phyloP scores from a whole-genome alignment of 228 moss, liverwort and hornwort genomes.

The Sphagnum magellanicum region DNA sequence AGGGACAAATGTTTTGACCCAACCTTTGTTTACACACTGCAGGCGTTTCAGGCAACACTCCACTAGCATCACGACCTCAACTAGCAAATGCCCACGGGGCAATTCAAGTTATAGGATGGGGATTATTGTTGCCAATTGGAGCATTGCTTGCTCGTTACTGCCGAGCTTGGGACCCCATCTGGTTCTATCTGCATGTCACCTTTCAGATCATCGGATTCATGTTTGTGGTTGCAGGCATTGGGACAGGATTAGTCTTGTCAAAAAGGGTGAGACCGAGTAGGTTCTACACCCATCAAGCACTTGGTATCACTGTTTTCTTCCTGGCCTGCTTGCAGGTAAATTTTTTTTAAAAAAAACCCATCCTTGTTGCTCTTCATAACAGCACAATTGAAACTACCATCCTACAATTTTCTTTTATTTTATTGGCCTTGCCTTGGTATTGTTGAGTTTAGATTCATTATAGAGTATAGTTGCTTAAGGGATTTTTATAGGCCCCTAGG shows the following conservation, averaged over 20 bases:
- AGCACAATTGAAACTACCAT: too few species aligned
- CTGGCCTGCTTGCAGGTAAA: constrained; percentile 26
- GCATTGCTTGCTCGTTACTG: constrained; percentile 56
- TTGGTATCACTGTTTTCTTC: constrained; percentile 14
- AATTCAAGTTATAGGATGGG: constrained; percentile 62
- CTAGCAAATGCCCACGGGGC: constrained; percentile 31
- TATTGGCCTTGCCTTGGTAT: not conserved
- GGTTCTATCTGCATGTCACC: constrained; percentile 51
- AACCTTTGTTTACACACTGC: not conserved
- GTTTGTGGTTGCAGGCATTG: constrained; percentile 23
- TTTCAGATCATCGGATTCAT: constrained; percentile 44
- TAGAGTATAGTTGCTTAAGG: too few species aligned
- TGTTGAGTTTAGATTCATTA: not conserved
- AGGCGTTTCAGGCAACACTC: not conserved
- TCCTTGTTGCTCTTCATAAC: too few species aligned
- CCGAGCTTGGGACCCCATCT: constrained; percentile 42
- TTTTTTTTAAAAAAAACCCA: not conserved
- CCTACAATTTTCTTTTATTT: not conserved
- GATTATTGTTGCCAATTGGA: constrained; percentile 58
- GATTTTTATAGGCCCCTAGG: too few species aligned
- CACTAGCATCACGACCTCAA: not conserved
- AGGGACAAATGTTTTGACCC: too few species aligned
- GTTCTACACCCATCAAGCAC: constrained; percentile 14
- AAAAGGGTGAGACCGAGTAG: not conserved
- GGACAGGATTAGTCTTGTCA: constrained; percentile 16